These are phyloP conservation scores for Paspalum notatum DNA, from an alignment of 176 grass and related monocot species.

Conservation along the genomic window DNA sequence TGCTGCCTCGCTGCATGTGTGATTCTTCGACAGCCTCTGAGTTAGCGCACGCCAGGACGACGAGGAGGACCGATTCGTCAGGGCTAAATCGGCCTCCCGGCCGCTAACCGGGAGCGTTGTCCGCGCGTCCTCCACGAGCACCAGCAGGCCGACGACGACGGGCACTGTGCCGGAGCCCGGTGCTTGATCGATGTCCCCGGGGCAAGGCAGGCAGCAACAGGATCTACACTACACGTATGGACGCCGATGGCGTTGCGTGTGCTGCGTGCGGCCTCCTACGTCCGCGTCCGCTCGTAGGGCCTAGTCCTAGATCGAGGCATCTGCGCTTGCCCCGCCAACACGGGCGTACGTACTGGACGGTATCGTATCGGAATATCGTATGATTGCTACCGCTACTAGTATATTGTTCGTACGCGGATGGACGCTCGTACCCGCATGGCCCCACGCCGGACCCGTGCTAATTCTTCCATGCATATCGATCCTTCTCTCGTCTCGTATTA, in stretches of 20 bases:
- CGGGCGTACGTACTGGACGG: constrained; percentile 12
- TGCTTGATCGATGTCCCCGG: constrained; percentile 8
- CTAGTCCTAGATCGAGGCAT: too few species aligned
- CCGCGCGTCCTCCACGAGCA: background rate
- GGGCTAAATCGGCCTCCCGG: too few species aligned
- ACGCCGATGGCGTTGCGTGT: constrained; percentile 13
- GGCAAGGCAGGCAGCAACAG: background rate
- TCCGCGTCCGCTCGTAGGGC: too few species aligned
- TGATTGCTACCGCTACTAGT: background rate
- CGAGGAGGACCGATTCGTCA: background rate
- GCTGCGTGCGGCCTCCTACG: constrained; percentile 28
- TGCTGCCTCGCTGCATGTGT: background rate
- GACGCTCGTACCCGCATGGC: too few species aligned
- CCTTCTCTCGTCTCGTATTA: too few species aligned
- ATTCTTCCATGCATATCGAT: too few species aligned
- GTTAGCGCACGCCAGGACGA: background rate
- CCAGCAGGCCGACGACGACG: background rate
- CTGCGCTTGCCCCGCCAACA: background rate
- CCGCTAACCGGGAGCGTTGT: constrained; percentile 21
- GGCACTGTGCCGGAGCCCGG: background rate
- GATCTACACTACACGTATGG: background rate
- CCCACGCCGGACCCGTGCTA: too few species aligned
- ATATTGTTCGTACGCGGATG: constrained; percentile 17
- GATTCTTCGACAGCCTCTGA: background rate
- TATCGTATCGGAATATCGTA: background rate